Conservation (phyloP, 306 rosid genomes). For the Carpinus viminea region DNA sequence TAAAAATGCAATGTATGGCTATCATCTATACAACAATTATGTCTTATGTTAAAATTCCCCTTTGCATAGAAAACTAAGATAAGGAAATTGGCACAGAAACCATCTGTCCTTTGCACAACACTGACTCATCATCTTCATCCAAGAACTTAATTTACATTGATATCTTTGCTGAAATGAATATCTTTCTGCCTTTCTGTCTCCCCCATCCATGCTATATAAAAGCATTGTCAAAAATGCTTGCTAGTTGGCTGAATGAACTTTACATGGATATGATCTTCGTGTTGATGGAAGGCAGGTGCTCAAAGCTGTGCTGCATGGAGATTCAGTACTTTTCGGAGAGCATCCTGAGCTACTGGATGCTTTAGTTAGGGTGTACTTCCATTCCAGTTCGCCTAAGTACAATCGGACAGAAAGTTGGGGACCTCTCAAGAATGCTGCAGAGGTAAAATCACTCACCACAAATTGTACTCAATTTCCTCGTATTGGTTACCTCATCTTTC, state of each 20-base stretch:
- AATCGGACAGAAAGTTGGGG: constrained; percentile 95
- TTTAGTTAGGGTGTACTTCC: constrained; percentile 80
- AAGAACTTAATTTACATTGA: no score
- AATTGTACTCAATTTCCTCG: background rate
- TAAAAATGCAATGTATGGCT: background rate
- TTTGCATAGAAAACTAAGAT: background rate
- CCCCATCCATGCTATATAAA: background rate
- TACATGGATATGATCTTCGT: constrained; percentile 5
- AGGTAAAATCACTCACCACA: constrained; percentile 41
- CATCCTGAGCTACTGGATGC: constrained; percentile 75
- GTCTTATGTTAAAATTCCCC: background rate
- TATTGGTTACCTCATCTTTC: background rate
- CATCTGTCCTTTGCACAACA: background rate
- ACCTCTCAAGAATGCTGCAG: constrained; percentile 74
- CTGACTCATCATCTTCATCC: background rate
- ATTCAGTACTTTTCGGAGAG: constrained; percentile 62
- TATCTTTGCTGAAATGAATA: background rate
- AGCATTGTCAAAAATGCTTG: background rate
- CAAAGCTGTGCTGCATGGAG: constrained; percentile 78
- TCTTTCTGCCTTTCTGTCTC: background rate
- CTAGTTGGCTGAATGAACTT: constrained; percentile 14
- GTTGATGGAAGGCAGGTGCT: constrained; percentile 59
- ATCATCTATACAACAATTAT: background rate
- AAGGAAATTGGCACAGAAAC: background rate
- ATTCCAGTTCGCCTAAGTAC: constrained; percentile 74